These are phyloP conservation scores for Sphaerulina musiva DNA, from an alignment of 2,329 filamentous ascomycete genomes.

Conservation along the genomic window DNA sequence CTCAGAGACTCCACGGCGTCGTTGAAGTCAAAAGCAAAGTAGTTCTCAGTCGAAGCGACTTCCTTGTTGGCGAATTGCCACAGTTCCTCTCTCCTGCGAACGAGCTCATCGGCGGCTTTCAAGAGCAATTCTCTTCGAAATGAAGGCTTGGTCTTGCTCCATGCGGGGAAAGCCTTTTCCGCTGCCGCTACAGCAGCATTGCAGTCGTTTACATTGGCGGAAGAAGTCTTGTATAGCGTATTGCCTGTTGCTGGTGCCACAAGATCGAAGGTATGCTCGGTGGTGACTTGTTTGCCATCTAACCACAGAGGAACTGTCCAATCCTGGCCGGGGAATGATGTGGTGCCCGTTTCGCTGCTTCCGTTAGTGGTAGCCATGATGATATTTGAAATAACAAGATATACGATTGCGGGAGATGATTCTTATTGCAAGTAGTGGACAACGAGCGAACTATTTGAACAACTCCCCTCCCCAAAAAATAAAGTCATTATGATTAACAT, in stretches of 20 bases:
- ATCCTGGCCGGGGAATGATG: constrained; percentile 10
- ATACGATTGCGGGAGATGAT: no score
- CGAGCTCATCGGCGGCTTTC: constrained; percentile 59
- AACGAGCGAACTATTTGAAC: no score
- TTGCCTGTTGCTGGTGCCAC: constrained; percentile 50
- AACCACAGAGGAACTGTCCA: constrained; percentile 38
- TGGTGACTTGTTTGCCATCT: constrained; percentile 41
- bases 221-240: constrained; percentile 49
- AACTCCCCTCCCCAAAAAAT: no score
- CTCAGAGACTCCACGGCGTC: constrained; percentile 40
- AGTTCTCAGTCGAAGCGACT: constrained; percentile 43
- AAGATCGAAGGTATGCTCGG: constrained; percentile 48
- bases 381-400: no score
- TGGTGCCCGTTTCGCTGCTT: no score
- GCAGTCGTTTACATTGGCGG: constrained; percentile 51
- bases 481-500: no score
- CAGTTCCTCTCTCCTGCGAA: constrained; percentile 55
- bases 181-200: constrained; percentile 56
- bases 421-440: no score
- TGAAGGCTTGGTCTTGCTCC: constrained; percentile 57
- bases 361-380: no score
- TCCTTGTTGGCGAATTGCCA: constrained; percentile 52
- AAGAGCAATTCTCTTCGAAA: constrained; percentile 62
- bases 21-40: constrained; percentile 36
- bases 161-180: constrained; percentile 59